Percentiles rank a stretch among this genome's conserved stretches.
These are phyloP conservation scores for Schoenoplectus tabernaemontani DNA, from an alignment of 202 grass and related monocot genomes.

Conservation along the genomic window DNA sequence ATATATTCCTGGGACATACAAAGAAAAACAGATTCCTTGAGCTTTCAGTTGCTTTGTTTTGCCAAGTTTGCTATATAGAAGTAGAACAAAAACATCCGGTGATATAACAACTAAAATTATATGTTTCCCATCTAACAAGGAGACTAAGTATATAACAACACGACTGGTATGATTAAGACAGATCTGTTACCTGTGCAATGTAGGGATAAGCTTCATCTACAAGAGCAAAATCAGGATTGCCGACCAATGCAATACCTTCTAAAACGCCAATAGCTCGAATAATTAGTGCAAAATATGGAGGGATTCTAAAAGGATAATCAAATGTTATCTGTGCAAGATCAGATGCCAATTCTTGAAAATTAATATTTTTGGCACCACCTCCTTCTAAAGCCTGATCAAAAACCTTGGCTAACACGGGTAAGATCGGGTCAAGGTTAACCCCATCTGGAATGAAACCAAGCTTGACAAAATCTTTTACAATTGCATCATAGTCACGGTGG, in stretches of 20 bases:
- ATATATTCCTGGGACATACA: too few relatives aligned
- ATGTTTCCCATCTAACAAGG: neutral
- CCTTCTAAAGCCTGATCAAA: constrained; percentile 99
- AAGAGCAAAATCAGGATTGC: constrained; percentile 91
- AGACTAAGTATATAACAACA: neutral
- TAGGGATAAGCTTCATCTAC: constrained; percentile 99
- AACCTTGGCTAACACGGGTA: constrained; percentile 91
- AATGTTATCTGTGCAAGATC: constrained; percentile 98
- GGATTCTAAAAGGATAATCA: constrained; percentile 97
- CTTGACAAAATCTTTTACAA: constrained; percentile 94
- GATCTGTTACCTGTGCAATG: constrained; percentile 59
- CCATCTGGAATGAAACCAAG: constrained; percentile 96
- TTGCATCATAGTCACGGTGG: constrained; percentile 89
- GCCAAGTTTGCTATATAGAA: too few relatives aligned
- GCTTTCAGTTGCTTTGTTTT: too few relatives aligned
- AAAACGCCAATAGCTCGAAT: constrained; percentile 96
- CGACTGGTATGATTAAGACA: neutral
- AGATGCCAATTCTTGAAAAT: constrained; percentile 93
- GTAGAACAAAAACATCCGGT: neutral
- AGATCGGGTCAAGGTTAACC: constrained; percentile 88
- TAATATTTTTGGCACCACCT: constrained; percentile 96
- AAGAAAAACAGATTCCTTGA: too few relatives aligned
- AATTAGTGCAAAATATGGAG: constrained; percentile 96
- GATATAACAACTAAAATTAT: neutral
- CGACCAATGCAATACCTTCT: constrained; percentile 96